Evolutionary conservation across 169 alveolate genomes (phyloP), one percentile per base, ranked within the genome.

Genomic region (Cryptosporidium meleagridis): DNA sequence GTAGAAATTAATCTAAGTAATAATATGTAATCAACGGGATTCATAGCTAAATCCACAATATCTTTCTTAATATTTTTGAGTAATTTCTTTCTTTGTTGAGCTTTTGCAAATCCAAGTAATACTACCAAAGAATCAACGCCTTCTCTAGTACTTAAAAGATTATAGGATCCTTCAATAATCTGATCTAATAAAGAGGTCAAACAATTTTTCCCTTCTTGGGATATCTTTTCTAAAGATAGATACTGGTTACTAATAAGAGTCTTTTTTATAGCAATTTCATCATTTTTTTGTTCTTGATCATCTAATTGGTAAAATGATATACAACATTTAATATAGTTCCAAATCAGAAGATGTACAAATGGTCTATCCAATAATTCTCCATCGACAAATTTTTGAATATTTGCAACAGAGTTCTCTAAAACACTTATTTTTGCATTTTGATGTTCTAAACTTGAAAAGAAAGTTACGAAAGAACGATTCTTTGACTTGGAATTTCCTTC

Each of bases 41-140:
- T 80, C 41, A 29, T 41, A 33, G 89, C 31, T 6, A 80, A 53
- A 12, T 58, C 80, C 2, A 39, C 18, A 5, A 80, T 39, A 80
- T 80, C 89, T 39, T 80, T 80, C 35, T 80, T 80, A 23, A 80
- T 80, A n/a, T 7, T 65, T 26, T 80, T 80, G 8, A 80, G 75
- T n/a, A 80, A 3, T 37, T 80, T 80, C 67, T 80, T 80, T 31
- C 75, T 80, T 39, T 80, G 89, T 65, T 80, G 89, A 80, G 89
- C 89, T 29, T 65, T 80, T 39, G 89, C 72, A 14, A 80, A 41
- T 37, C 89, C 89, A 23, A 80, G 29, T 29, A 80, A 80, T 26
- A 80, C 80, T 8, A 80, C 44, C 10, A 80, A 31, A 21, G 89
- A 80, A 33, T 80, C 75, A 14, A 80, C 89, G 26, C 89, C 89